Evolutionary conservation across 805 yeast species (phyloP).

Genomic region (Lachancea lanzarotensis): DNA sequence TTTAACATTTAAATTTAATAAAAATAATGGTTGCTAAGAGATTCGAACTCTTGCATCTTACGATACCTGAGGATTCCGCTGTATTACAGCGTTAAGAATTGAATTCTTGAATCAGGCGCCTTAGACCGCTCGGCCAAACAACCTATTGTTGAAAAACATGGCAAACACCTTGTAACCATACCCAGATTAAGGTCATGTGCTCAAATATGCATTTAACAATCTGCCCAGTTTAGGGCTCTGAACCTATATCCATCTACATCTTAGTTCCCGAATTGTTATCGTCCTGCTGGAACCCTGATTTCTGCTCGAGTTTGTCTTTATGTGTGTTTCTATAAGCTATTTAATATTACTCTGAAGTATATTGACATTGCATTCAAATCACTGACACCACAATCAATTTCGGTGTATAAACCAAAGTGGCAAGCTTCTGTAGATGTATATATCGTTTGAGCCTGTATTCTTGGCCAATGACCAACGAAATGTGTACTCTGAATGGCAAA

Average conservation of each 20-base stretch:
- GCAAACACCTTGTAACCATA: not conserved
- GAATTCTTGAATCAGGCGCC: slow-evolving; percentile 32
- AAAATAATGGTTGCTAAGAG: slow-evolving; percentile 28
- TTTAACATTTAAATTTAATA: not conserved
- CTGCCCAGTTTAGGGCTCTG: no score
- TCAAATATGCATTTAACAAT: no score
- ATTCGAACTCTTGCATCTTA: slow-evolving; percentile 34
- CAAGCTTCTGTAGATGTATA: not conserved
- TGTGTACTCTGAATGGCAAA: not conserved
- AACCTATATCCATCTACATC: no score
- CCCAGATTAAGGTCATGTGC: not conserved
- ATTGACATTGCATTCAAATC: no score
- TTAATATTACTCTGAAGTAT: no score
- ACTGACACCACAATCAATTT: no score
- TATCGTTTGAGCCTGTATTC: not conserved
- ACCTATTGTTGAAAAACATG: slow-evolving; percentile 12
- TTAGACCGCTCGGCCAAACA: slow-evolving; percentile 35
- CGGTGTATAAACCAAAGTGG: no score
- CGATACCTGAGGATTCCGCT: slow-evolving; percentile 31
- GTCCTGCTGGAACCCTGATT: no score
- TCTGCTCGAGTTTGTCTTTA: no score
- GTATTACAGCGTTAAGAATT: slow-evolving; percentile 6
- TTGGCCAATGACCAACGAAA: not conserved
- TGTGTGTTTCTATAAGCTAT: no score
- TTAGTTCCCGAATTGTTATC: no score